Percentiles rank a stretch among this genome's conserved stretches.
phyloP scores from a whole-genome alignment of 371 early-diverging fungal species.

The Saksenaea oblongispora region DNA sequence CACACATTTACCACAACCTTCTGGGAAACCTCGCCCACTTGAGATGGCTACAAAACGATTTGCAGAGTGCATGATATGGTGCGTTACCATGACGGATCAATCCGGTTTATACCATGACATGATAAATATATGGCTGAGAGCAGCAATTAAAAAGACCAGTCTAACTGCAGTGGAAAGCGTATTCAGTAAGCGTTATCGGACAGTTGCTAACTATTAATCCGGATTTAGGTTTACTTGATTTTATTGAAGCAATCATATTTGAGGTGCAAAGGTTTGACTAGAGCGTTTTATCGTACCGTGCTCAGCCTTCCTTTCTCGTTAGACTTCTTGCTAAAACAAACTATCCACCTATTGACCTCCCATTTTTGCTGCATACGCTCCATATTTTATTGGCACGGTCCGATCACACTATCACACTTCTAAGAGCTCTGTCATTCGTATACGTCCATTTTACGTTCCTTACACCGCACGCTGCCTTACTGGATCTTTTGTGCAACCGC shows the following conservation, averaged over 20 bases:
- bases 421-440: slow-evolving; percentile 55
- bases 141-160: slow-evolving; percentile 49
- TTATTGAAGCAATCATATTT: slow-evolving; percentile 46
- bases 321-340: slow-evolving; percentile 8
- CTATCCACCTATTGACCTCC: slow-evolving; percentile 41
- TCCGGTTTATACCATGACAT: slow-evolving; percentile 50
- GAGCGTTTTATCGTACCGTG: not conserved
- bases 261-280: slow-evolving; percentile 40
- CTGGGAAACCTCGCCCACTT: slow-evolving; percentile 53
- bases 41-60: slow-evolving; percentile 55
- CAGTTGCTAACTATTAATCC: not conserved
- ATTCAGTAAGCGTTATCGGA: slow-evolving; percentile 37
- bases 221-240: slow-evolving; percentile 39
- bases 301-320: not conserved
- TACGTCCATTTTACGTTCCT: slow-evolving; percentile 55
- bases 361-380: slow-evolving; percentile 48
- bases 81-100: slow-evolving; percentile 30
- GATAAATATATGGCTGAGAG: slow-evolving; percentile 58
- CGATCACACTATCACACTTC: slow-evolving; percentile 53
- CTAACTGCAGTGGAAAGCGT: slow-evolving; percentile 54
- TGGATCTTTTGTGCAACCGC: slow-evolving; percentile 43
- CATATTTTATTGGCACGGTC: slow-evolving; percentile 43
- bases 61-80: slow-evolving; percentile 54
- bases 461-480: slow-evolving; percentile 35
- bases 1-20: not conserved